These are phyloP conservation scores for Pseudocercospora fijiensis DNA, from an alignment of 2,329 filamentous ascomycete genomes.

Conservation along the genomic window DNA sequence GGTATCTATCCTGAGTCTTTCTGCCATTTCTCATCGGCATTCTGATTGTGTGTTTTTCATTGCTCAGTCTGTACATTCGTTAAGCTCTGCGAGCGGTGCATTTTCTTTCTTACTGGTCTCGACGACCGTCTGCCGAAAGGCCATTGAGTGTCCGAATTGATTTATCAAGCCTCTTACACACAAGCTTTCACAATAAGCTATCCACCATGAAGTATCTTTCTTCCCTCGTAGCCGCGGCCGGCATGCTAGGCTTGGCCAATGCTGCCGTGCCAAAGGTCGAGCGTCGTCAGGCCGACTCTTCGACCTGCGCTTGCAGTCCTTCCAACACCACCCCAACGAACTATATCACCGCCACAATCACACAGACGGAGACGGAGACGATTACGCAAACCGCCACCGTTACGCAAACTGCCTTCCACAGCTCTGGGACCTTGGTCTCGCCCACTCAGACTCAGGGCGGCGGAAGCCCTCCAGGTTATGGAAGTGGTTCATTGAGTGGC, in stretches of 20 bases:
- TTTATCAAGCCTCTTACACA: conserved; percentile 8
- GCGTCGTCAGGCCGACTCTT: conserved; percentile 43
- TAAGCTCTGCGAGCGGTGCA: conserved; percentile 37
- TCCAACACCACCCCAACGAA: conserved; percentile 9
- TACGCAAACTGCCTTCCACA: conserved; percentile 10
- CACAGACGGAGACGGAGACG: conserved; percentile 23
- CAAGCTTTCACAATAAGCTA: conserved; percentile 14
- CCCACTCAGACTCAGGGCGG: conserved; percentile 17
- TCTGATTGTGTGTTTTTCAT: conserved; percentile 11
- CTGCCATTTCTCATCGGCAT: conserved; percentile 6
- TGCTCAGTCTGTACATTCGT: conserved; percentile 23
- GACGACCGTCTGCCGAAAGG: conserved; percentile 28
- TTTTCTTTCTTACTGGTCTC: conserved; percentile 28
- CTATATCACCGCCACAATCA: conserved; percentile 26
- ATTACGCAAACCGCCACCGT: conserved; percentile 6
- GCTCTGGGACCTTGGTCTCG: conserved; percentile 18
- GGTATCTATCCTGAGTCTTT: neutral
- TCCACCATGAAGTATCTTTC: conserved; percentile 39
- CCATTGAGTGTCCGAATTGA: neutral
- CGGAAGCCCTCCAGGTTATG: conserved; percentile 19
- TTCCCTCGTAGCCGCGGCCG: conserved; percentile 46
- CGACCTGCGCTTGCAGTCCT: conserved; percentile 21
- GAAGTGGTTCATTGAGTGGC: conserved; percentile 5
- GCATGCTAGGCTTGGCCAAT: conserved; percentile 48
- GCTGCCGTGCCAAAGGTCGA: conserved; percentile 48